These are phyloP conservation scores for Colletotrichum phormii DNA, from an alignment of 2,329 filamentous ascomycete species.

Conservation along the genomic window DNA sequence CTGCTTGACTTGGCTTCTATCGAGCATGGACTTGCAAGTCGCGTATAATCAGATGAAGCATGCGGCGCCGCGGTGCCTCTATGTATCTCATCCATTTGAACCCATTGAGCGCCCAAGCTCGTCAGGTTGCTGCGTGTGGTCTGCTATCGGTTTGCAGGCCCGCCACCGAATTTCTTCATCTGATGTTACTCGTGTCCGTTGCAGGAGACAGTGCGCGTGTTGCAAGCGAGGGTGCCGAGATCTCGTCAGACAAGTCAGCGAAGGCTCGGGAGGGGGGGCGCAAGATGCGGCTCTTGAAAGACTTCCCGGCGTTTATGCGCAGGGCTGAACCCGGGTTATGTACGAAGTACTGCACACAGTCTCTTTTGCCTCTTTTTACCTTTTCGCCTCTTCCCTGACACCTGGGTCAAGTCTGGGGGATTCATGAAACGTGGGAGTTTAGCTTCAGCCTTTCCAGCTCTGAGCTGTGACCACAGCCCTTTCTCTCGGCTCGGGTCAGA, in stretches of 20 bases:
- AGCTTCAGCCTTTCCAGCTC: not conserved
- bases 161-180: not conserved
- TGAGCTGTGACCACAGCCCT: not conserved
- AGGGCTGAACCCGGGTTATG: not conserved
- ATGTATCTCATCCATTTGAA: not conserved
- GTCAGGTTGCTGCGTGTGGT: not conserved
- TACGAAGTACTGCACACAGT: too few relatives aligned
- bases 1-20: not conserved
- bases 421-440: not conserved
- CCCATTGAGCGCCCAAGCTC: too few relatives aligned
- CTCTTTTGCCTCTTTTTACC: not conserved
- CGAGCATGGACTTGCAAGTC: not conserved
- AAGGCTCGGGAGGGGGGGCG: not conserved
- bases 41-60: not conserved
- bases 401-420: not conserved
- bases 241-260: not conserved
- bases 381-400: not conserved
- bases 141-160: not conserved
- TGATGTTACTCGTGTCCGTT: not conserved
- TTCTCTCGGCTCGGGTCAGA: not conserved
- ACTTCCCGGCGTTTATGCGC: conserved; percentile 24
- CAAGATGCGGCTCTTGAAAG: conserved; percentile 26
- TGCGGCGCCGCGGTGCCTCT: not conserved
- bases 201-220: not conserved
- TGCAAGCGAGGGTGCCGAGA: not conserved